Percentiles rank a stretch among this genome's conserved stretches.
Conservation (phyloP, 148 eudicot genomes). For the Vaccinium corymbosum region DNA sequence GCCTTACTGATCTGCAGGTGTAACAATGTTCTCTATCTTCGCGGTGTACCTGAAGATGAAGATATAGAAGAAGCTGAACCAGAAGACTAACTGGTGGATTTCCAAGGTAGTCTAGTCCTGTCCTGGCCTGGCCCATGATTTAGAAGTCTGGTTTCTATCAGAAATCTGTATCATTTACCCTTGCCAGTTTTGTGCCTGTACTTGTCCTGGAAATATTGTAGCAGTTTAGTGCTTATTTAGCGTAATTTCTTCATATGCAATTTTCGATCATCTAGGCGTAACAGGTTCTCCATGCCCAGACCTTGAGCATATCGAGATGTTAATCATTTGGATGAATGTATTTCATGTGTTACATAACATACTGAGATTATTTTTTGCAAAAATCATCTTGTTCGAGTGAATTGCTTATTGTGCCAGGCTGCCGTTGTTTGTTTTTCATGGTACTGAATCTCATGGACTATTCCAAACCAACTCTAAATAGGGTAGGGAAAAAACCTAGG, state of each 20-base stretch:
- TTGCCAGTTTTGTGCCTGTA: not conserved
- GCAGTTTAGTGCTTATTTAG: not conserved
- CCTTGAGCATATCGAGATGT: not conserved
- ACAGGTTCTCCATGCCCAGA: not conserved
- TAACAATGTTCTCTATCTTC: constrained; percentile 80
- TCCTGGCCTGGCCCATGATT: not conserved
- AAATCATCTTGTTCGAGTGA: not conserved
- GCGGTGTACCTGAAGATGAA: constrained; percentile 87
- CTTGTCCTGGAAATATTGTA: not conserved
- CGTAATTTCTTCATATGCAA: not conserved
- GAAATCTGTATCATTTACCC: not conserved
- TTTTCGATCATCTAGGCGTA: not conserved
- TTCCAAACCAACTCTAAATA: not conserved
- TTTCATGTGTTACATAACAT: not conserved
- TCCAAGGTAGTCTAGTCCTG: not conserved
- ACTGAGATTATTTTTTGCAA: not conserved
- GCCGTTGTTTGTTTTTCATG: not conserved
- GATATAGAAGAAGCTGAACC: constrained; percentile 68
- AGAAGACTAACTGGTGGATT: constrained; percentile 34
- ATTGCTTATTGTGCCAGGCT: not conserved
- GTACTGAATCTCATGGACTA: not conserved
- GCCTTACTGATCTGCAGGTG: constrained; percentile 42
- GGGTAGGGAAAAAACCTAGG: no score
- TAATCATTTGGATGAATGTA: not conserved
- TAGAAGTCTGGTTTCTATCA: not conserved